Evolutionary conservation across 2,329 filamentous ascomycete species (phyloP).

Genomic region (Aspergillus floridensis): DNA sequence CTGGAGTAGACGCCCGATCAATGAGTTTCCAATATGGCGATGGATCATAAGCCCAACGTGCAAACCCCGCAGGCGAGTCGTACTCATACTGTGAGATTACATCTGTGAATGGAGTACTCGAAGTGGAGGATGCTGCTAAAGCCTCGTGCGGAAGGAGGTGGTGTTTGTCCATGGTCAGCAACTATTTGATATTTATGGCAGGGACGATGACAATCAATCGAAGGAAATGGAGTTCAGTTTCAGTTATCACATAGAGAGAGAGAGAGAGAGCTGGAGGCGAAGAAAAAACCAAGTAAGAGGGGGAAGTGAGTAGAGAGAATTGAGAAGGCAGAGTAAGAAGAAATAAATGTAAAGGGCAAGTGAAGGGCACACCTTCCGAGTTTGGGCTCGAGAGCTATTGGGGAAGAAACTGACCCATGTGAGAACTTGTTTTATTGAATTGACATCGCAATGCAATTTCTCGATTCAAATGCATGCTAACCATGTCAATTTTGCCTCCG

Average conservation of each 20-base stretch:
- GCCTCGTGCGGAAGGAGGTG: not conserved
- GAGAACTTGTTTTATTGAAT: too few species aligned
- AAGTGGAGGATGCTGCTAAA: not conserved
- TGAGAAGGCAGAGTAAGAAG: too few species aligned
- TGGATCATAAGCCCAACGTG: conserved; percentile 3
- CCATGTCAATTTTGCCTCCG: not conserved
- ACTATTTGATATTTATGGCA: not conserved
- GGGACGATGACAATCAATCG: not conserved
- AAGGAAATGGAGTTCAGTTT: not conserved
- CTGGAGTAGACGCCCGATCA: not conserved
- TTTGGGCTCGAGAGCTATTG: too few species aligned
- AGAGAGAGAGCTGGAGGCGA: not conserved
- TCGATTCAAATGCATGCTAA: not conserved
- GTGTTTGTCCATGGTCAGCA: not conserved
- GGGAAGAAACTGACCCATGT: too few species aligned
- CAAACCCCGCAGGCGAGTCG: not conserved
- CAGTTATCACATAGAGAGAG: not conserved
- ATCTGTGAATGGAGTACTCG: not conserved
- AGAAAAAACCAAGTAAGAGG: conserved; percentile 1
- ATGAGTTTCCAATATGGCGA: not conserved
- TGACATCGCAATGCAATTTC: not conserved
- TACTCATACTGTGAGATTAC: not conserved
- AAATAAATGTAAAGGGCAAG: not conserved
- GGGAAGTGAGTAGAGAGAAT: not conserved
- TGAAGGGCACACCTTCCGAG: not conserved